Conservation (phyloP, 352 stramenopile species). For the Globisporangium ultimum region DNA sequence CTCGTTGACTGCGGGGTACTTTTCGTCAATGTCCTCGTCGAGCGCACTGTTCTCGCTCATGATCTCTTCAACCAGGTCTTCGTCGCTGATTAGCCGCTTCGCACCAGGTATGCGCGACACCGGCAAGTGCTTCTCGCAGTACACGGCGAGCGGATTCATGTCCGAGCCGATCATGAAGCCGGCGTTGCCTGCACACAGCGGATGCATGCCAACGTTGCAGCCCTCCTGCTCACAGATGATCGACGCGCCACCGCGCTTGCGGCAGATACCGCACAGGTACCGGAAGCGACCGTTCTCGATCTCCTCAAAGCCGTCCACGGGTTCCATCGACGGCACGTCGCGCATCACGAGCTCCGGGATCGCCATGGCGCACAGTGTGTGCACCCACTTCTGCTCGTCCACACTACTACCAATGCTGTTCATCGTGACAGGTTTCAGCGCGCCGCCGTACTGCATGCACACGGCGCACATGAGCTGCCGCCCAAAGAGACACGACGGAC, state of each 20-base stretch:
- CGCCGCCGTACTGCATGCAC: conserved; percentile 76
- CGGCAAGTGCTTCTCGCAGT: conserved; percentile 83
- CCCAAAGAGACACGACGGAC: conserved; percentile 72
- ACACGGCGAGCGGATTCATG: conserved; percentile 63
- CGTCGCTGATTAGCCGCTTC: conserved; percentile 83
- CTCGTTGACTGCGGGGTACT: conserved; percentile 31
- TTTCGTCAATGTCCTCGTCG: conserved; percentile 41
- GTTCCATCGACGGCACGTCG: conserved; percentile 79
- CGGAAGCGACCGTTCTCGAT: conserved; percentile 83
- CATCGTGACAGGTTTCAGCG: conserved; percentile 55
- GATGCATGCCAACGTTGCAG: conserved; percentile 81
- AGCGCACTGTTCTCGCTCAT: conserved; percentile 67
- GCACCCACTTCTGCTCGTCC: conserved; percentile 78
- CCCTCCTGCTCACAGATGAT: conserved; percentile 76
- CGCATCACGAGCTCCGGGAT: conserved; percentile 85
- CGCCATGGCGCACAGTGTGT: conserved; percentile 77
- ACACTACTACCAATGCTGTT: not conserved
- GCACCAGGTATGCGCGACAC: conserved; percentile 56
- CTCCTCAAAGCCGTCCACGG: conserved; percentile 77
- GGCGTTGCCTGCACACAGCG: conserved; percentile 68
- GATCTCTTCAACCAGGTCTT: conserved; percentile 81
- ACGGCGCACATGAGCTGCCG: conserved; percentile 65
- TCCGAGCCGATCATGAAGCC: conserved; percentile 81
- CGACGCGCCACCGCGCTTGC: conserved; percentile 73
- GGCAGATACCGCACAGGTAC: conserved; percentile 77